Evolutionary conservation across 352 stramenopile species (phyloP).

Genomic region (Plasmopara muralis): DNA sequence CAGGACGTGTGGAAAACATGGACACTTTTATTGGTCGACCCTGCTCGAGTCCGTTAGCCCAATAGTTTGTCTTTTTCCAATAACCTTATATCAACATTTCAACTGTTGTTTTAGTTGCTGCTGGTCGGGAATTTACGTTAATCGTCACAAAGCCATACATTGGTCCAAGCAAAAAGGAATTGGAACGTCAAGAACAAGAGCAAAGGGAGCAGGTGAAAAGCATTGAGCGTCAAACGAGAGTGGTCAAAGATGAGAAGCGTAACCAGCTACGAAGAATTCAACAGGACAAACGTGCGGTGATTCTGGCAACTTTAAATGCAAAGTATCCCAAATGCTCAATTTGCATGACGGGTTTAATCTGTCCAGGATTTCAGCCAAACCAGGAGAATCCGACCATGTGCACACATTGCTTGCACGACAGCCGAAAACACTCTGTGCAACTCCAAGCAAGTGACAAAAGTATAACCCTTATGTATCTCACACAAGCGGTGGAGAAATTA

Average conservation of each 20-base stretch:
- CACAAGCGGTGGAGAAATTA: slow-evolving; percentile 45
- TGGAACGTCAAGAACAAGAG: slow-evolving; percentile 38
- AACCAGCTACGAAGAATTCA: slow-evolving; percentile 42
- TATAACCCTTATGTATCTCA: slow-evolving; percentile 44
- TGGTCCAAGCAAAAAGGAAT: slow-evolving; percentile 68
- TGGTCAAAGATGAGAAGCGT: slow-evolving; percentile 33
- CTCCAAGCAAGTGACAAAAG: slow-evolving; percentile 30
- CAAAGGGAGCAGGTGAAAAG: slow-evolving; percentile 36
- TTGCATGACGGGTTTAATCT: slow-evolving; percentile 57
- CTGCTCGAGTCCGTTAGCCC: slow-evolving; percentile 45
- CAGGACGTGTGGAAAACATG: slow-evolving; percentile 66
- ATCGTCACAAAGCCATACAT: slow-evolving; percentile 91
- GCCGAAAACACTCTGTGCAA: slow-evolving; percentile 52
- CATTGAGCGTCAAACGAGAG: slow-evolving; percentile 42
- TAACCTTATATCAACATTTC: background rate
- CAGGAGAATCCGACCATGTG: slow-evolving; percentile 61
- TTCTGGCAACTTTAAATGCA: slow-evolving; percentile 44
- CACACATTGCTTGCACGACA: slow-evolving; percentile 71
- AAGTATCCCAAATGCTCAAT: slow-evolving; percentile 60
- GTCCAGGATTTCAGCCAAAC: slow-evolving; percentile 68
- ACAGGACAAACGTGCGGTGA: slow-evolving; percentile 32
- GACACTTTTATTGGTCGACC: slow-evolving; percentile 59
- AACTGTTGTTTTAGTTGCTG: slow-evolving; percentile 61
- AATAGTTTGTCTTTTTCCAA: background rate
- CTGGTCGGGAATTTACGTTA: slow-evolving; percentile 88